These are phyloP conservation scores for Jamesozyma lodderae DNA, from an alignment of 805 yeast genomes.

Conservation along the genomic window DNA sequence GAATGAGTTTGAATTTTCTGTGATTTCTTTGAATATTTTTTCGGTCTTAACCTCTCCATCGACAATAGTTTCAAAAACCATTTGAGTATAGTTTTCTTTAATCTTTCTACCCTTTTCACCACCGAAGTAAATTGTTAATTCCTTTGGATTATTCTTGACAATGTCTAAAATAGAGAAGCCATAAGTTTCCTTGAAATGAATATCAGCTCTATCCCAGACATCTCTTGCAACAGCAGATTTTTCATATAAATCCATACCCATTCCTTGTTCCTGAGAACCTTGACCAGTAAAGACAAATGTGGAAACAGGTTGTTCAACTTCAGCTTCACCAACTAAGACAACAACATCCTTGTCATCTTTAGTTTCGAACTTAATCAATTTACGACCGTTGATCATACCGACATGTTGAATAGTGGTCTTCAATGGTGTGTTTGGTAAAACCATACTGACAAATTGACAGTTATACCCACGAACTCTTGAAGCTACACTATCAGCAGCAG, in stretches of 20 bases:
- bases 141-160: slow-evolving; percentile 92
- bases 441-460: slow-evolving; percentile 93
- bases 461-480: slow-evolving; percentile 91
- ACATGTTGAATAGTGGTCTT: slow-evolving; percentile 84
- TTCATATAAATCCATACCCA: slow-evolving; percentile 98
- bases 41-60: slow-evolving; percentile 81
- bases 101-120: slow-evolving; percentile 95
- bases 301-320: slow-evolving; percentile 95
- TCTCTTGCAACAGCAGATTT: slow-evolving; percentile 83
- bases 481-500: slow-evolving; percentile 97
- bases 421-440: slow-evolving; percentile 85
- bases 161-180: slow-evolving; percentile 96
- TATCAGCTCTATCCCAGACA: slow-evolving; percentile 98
- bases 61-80: slow-evolving; percentile 94
- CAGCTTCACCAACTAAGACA: slow-evolving; percentile 92
- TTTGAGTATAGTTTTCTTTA: slow-evolving; percentile 86
- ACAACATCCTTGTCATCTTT: slow-evolving; percentile 71
- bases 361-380: slow-evolving; percentile 87
- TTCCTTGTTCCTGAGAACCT: slow-evolving; percentile 99
- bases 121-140: slow-evolving; percentile 92
- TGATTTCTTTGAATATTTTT: slow-evolving; percentile 90
- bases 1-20: slow-evolving; percentile 68
- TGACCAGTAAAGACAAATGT: slow-evolving; percentile 98
- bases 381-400: slow-evolving; percentile 99
- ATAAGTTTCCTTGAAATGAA: slow-evolving; percentile 83